These are phyloP conservation scores for Closterium sp. DNA, from an alignment of 139 green algal species.

Conservation along the genomic window DNA sequence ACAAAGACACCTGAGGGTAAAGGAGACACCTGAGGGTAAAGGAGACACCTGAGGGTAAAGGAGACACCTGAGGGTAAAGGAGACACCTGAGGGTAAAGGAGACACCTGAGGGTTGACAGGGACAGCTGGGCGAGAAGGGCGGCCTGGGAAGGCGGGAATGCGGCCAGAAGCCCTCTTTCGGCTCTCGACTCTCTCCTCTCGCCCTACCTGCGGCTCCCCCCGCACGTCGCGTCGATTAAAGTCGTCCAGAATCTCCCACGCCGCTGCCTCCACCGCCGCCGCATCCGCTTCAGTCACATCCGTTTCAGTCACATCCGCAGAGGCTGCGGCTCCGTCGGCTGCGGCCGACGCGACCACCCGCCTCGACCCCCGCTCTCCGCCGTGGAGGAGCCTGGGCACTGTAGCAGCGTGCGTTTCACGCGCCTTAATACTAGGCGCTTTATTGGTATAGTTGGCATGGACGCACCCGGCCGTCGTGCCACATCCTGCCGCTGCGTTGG, in stretches of 20 bases:
- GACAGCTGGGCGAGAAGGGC: too few species aligned
- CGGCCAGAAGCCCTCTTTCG: too few species aligned
- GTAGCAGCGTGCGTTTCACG: neutral
- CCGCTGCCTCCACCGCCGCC: neutral
- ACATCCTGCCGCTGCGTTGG: too few species aligned
- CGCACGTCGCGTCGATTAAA: neutral
- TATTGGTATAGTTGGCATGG: neutral
- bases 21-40: too few species aligned
- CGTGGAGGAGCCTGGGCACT: neutral
- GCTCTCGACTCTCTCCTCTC: neutral
- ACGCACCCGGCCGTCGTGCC: neutral
- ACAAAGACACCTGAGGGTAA: too few species aligned
- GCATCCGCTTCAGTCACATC: neutral
- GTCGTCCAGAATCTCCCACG: neutral
- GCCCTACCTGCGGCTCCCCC: neutral
- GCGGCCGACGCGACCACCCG: neutral
- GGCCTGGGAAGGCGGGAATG: too few species aligned
- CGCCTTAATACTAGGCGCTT: neutral
- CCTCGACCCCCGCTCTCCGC: neutral
- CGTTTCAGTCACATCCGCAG: neutral
- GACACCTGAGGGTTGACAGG: too few species aligned
- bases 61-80: too few species aligned
- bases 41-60: too few species aligned
- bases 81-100: too few species aligned
- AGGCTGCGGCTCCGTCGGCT: neutral